These are phyloP conservation scores for Talinum fruticosum DNA, from an alignment of 148 eudicot species.

Conservation along the genomic window DNA sequence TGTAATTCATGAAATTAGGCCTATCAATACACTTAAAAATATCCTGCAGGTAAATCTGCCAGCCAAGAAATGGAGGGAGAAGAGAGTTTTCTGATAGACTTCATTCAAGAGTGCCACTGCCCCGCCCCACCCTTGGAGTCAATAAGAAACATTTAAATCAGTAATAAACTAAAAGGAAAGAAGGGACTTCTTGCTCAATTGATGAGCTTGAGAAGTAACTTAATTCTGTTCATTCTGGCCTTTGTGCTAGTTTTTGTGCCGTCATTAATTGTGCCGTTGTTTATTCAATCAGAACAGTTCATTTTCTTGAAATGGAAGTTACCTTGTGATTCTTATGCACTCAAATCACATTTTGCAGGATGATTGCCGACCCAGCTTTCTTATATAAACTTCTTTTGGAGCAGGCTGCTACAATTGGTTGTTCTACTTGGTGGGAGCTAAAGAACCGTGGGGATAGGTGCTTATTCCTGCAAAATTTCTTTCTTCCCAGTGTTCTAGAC, in stretches of 20 bases:
- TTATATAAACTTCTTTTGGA: constrained; percentile 73
- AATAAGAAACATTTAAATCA: too few relatives aligned
- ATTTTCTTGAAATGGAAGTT: background rate
- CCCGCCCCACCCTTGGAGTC: too few relatives aligned
- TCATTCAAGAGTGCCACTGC: too few relatives aligned
- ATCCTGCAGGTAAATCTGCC: background rate
- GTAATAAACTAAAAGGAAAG: too few relatives aligned
- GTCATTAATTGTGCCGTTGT: background rate
- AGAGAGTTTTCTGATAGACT: too few relatives aligned
- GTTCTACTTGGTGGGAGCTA: constrained; percentile 75
- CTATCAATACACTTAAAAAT: background rate
- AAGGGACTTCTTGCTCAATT: too few relatives aligned
- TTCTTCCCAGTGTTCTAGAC: background rate
- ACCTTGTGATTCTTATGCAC: constrained; percentile 8
- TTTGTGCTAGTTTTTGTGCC: background rate
- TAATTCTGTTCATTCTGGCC: background rate
- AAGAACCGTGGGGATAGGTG: constrained; percentile 79
- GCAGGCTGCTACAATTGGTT: constrained; percentile 85
- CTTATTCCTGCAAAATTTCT: background rate
- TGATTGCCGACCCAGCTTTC: constrained; percentile 97
- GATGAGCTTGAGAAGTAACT: background rate
- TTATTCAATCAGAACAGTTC: background rate
- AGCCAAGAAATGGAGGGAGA: too few relatives aligned
- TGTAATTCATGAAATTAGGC: too few relatives aligned
- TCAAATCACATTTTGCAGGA: constrained; percentile 57